Conservation (phyloP, 2,329 filamentous ascomycete genomes). For the Pezicula carpinea region DNA sequence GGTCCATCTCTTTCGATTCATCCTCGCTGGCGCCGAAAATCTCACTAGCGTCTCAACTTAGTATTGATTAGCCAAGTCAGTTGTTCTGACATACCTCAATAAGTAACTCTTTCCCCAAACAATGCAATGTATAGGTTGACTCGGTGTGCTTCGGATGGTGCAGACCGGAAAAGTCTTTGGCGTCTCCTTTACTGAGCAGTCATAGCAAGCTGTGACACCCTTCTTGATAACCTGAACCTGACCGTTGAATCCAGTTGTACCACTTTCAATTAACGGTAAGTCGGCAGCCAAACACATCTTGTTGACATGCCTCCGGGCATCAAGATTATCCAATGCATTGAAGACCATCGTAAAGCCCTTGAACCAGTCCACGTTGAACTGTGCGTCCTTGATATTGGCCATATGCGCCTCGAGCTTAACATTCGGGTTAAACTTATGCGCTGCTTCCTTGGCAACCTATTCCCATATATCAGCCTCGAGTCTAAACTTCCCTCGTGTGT, state of each 20-base stretch:
- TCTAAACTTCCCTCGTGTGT: not conserved
- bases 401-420: conserved; percentile 85
- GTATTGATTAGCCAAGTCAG: conserved; percentile 7
- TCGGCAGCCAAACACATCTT: conserved; percentile 93
- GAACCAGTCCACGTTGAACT: conserved; percentile 90
- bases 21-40: conserved; percentile 92
- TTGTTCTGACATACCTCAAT: conserved; percentile 51
- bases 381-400: conserved; percentile 86
- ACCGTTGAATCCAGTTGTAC: conserved; percentile 95
- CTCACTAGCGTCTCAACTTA: conserved; percentile 49
- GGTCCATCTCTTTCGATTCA: conserved; percentile 72
- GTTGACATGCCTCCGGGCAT: conserved; percentile 91
- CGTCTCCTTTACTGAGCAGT: conserved; percentile 83
- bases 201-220: conserved; percentile 90
- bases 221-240: conserved; percentile 97
- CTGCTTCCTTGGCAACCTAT: conserved; percentile 88
- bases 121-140: conserved; percentile 96
- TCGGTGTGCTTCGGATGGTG: conserved; percentile 93
- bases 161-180: conserved; percentile 95
- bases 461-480: conserved; percentile 9
- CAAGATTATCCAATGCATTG: conserved; percentile 94
- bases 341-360: conserved; percentile 79
- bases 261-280: conserved; percentile 89
- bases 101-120: conserved; percentile 98
- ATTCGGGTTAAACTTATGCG: conserved; percentile 82